These are phyloP conservation scores for Millerozyma miso DNA, from an alignment of 805 yeast genomes.

Conservation along the genomic window DNA sequence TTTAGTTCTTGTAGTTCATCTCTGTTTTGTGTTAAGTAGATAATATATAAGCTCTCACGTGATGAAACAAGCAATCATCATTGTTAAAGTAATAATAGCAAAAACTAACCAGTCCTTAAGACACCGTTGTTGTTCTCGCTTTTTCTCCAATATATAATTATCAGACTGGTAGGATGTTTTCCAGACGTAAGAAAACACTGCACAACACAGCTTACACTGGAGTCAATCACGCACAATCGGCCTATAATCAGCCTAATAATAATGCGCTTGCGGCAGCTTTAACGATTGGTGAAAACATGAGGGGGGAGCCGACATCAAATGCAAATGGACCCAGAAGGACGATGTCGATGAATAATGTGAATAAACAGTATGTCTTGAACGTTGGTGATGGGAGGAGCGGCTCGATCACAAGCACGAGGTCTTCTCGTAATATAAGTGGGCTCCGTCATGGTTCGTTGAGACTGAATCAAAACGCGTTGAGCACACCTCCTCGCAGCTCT, in stretches of 20 bases:
- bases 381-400: constrained; percentile 10
- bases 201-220: constrained; percentile 40
- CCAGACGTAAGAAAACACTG: constrained; percentile 26
- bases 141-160: too few relatives aligned
- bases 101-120: neutral
- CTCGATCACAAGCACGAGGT: constrained; percentile 5
- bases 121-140: neutral
- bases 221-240: constrained; percentile 33
- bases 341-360: neutral
- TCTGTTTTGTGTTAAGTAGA: neutral
- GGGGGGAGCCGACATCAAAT: neutral
- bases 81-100: neutral
- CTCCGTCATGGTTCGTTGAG: neutral
- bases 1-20: neutral
- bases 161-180: constrained; percentile 14
- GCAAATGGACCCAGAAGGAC: neutral
- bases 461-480: neutral
- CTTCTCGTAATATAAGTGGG: neutral
- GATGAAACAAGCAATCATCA: neutral
- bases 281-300: constrained; percentile 31
- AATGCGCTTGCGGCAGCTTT: constrained; percentile 43
- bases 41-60: neutral
- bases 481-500: neutral
- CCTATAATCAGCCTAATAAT: constrained; percentile 30
- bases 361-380: constrained; percentile 1